A percentile compares a stretch with the other conserved stretches of the same genome.
Evolutionary conservation across 1,139 yeast species (phyloP).

Genomic region (Pichia inconspicua): DNA sequence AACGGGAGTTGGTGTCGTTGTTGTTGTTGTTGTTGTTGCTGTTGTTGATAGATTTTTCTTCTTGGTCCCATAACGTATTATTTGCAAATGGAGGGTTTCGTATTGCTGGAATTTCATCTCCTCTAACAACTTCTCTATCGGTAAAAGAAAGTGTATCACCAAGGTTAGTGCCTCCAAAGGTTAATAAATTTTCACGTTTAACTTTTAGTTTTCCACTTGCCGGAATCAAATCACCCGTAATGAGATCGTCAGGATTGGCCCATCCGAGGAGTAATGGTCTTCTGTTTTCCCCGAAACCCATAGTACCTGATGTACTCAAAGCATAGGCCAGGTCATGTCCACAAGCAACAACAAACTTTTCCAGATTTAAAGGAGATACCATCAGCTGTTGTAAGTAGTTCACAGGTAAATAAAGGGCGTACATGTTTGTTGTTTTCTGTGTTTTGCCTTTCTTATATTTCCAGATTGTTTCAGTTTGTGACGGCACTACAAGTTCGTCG

Average conservation of each 20-base stretch:
- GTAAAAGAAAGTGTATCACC: neutral
- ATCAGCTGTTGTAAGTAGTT: neutral
- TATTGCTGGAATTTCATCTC: neutral
- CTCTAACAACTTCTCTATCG: neutral
- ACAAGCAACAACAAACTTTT: neutral
- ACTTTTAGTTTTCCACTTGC: neutral
- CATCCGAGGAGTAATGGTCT: neutral
- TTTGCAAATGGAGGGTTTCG: neutral
- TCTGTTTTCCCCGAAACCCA: neutral
- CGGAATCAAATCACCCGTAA: neutral
- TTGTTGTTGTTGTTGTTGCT: too few species aligned
- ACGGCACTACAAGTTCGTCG: neutral
- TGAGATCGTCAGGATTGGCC: neutral
- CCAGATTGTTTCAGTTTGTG: neutral
- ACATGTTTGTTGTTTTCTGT: neutral
- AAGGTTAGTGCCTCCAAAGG: neutral
- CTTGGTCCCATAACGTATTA: neutral
- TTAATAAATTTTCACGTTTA: neutral
- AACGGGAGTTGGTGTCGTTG: neutral
- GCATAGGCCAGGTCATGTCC: neutral
- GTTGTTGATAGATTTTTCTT: neutral
- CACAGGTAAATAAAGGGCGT: neutral
- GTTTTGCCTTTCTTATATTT: neutral
- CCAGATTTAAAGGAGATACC: neutral
- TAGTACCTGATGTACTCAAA: neutral